These are phyloP conservation scores for Globisporangium spiculum DNA, from an alignment of 352 stramenopile genomes.

Conservation along the genomic window DNA sequence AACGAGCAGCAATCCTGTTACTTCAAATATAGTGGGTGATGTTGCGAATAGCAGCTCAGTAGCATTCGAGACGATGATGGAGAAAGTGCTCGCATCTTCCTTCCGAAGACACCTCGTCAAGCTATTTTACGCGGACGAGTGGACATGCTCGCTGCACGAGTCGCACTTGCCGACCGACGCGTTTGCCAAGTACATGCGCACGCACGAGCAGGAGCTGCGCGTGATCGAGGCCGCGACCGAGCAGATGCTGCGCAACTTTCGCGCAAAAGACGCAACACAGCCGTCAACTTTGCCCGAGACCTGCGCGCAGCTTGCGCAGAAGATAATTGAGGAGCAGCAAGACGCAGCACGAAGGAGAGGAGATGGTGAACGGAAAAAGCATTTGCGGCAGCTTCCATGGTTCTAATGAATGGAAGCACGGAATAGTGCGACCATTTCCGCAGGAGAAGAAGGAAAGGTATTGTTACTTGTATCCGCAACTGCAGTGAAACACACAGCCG, in stretches of 20 bases:
- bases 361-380: slow-evolving; percentile 15
- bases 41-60: not conserved
- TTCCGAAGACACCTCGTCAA: slow-evolving; percentile 70
- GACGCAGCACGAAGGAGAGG: slow-evolving; percentile 10
- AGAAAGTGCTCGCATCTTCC: slow-evolving; percentile 51
- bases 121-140: slow-evolving; percentile 51
- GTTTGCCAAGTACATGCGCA: slow-evolving; percentile 65
- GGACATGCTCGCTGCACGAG: slow-evolving; percentile 50
- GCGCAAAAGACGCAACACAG: slow-evolving; percentile 29
- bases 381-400: slow-evolving; percentile 35
- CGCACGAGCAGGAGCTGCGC: slow-evolving; percentile 44
- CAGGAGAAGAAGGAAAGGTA: not conserved
- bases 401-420: slow-evolving; percentile 28
- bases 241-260: slow-evolving; percentile 65
- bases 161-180: slow-evolving; percentile 49
- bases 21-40: not conserved
- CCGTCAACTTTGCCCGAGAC: slow-evolving; percentile 31
- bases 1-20: not conserved
- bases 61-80: slow-evolving; percentile 31
- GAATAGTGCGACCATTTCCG: not conserved
- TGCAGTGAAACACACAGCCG: too few species aligned
- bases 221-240: slow-evolving; percentile 48
- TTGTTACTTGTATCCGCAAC: too few species aligned
- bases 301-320: slow-evolving; percentile 25
- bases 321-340: slow-evolving; percentile 17